A percentile compares a stretch with the other conserved stretches of the same genome.
Conservation (phyloP, 1,139 yeast species). For the Scheffersomyces titani region DNA sequence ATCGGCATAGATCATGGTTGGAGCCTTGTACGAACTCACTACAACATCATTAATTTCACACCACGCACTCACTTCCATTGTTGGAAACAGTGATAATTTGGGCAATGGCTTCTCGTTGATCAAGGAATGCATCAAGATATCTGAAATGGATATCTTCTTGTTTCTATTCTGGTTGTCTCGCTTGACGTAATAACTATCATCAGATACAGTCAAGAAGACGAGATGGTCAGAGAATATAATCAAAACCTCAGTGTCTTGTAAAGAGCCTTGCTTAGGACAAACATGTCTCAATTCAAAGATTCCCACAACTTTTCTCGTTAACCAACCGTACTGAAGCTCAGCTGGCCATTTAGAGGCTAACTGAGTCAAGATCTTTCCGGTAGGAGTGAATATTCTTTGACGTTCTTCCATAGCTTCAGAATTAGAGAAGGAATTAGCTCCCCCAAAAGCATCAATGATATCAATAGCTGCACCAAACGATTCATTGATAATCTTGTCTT, state of each 20-base stretch:
- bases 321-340: conserved; percentile 86
- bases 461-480: conserved; percentile 57
- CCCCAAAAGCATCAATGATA: conserved; percentile 83
- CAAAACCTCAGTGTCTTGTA: conserved; percentile 50
- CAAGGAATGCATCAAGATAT: conserved; percentile 84
- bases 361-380: conserved; percentile 85
- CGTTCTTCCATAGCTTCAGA: conserved; percentile 41
- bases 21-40: conserved; percentile 44
- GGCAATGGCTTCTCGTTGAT: conserved; percentile 82
- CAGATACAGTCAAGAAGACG: conserved; percentile 58
- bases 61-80: conserved; percentile 70
- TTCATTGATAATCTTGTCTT: conserved; percentile 25
- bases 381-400: conserved; percentile 81
- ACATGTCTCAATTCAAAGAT: conserved; percentile 58
- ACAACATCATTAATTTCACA: conserved; percentile 58
- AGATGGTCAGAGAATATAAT: conserved; percentile 80
- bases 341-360: conserved; percentile 86
- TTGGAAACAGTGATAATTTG: conserved; percentile 54
- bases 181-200: conserved; percentile 34
- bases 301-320: conserved; percentile 80
- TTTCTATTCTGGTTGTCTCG: conserved; percentile 25
- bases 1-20: conserved; percentile 3
- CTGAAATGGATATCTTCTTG: conserved; percentile 67
- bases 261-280: conserved; percentile 26
- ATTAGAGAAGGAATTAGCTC: conserved; percentile 21